phyloP scores from a whole-genome alignment of 495 filamentous ascomycete species.

The Schizothecium vesticola region DNA sequence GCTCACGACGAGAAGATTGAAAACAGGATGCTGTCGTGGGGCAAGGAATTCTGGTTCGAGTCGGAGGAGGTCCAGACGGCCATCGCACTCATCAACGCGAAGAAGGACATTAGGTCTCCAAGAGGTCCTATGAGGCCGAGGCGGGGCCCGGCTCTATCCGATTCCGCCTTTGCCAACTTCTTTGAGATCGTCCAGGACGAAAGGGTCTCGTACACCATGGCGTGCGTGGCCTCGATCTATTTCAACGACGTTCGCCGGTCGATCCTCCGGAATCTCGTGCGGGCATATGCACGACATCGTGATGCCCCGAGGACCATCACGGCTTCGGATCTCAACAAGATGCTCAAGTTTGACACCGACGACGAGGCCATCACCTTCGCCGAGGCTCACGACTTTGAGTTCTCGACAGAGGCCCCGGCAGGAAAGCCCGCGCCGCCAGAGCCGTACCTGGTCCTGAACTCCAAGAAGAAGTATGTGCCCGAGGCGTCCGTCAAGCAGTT shows the following conservation, averaged over 20 bases:
- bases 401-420: constrained; percentile 38
- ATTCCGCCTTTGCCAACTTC: constrained; percentile 63
- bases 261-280: constrained; percentile 64
- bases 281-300: constrained; percentile 53
- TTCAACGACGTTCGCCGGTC: constrained; percentile 76
- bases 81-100: constrained; percentile 34
- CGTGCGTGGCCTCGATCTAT: constrained; percentile 86
- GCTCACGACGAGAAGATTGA: constrained; percentile 70
- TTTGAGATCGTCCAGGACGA: constrained; percentile 68
- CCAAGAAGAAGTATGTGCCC: constrained; percentile 27
- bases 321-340: constrained; percentile 55
- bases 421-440: constrained; percentile 37
- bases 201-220: constrained; percentile 80
- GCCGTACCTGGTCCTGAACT: constrained; percentile 46
- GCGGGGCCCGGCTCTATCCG: constrained; percentile 41
- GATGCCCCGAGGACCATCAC: constrained; percentile 74
- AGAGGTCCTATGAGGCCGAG: constrained; percentile 36
- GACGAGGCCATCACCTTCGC: constrained; percentile 66
- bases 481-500: constrained; percentile 39
- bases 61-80: constrained; percentile 48
- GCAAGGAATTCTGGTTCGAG: constrained; percentile 63
- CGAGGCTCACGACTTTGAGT: constrained; percentile 59
- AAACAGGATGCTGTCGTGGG: constrained; percentile 73
- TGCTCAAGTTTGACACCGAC: constrained; percentile 68
- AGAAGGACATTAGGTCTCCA: constrained; percentile 29